phyloP scores from a whole-genome alignment of 2,329 filamentous ascomycete species.

The Talaromyces verruculosus region DNA sequence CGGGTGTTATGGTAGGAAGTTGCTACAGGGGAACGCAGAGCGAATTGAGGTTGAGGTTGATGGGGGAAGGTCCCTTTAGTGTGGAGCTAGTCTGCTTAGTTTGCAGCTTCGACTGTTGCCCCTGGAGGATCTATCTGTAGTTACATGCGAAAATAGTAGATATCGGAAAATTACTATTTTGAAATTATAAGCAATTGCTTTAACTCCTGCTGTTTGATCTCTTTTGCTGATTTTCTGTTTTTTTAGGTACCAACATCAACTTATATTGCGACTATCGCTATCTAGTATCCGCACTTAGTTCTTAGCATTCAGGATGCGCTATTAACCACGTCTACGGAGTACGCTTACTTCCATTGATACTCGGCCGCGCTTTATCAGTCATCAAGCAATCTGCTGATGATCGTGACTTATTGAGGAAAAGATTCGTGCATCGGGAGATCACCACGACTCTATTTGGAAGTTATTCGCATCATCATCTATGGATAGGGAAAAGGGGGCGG shows the following conservation, averaged over 20 bases:
- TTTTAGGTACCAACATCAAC: too few relatives aligned
- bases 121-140: background rate
- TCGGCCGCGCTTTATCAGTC: background rate
- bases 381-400: background rate
- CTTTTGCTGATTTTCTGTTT: background rate
- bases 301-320: background rate
- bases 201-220: background rate
- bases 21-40: constrained; percentile 15
- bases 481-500: constrained; percentile 2
- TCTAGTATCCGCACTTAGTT: background rate
- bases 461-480: background rate
- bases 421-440: background rate
- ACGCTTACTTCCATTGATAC: background rate
- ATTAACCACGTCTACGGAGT: background rate
- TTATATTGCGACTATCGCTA: background rate
- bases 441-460: background rate
- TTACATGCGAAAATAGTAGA: background rate
- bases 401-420: background rate
- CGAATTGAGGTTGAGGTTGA: constrained; percentile 12
- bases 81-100: constrained; percentile 3
- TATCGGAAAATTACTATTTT: background rate
- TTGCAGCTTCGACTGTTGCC: background rate
- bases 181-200: background rate
- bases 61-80: constrained; percentile 14
- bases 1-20: constrained; percentile 5